Base-by-base conservation (phyloP, 2,329 filamentous ascomycete species). In the Dactylellina parvicollis region DNA sequence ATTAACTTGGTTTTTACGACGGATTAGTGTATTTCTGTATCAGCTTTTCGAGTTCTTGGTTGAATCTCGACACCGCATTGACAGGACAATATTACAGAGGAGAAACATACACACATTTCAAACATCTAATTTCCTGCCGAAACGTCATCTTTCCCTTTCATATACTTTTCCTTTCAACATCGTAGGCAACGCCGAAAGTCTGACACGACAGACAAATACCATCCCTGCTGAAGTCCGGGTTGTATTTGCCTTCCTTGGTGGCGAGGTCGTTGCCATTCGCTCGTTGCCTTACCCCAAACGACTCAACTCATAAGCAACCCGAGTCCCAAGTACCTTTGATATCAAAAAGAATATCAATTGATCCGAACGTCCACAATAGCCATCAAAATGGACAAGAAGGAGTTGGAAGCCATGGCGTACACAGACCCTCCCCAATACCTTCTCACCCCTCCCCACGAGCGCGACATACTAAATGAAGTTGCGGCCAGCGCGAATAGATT, bases 351-450 rank as follows among this genome's bases (percentile, higher is more conserved):
- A 44, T 20, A 62, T 62, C 44, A 18, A 49, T 30, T 47, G 36
- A 30, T 49, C n/a, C 20, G 26, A 46, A 34, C 28, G 47, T 54
- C 46, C 12, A 64, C 49, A 18, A 66, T 66, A 28, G n/a, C 20
- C 22, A n/a, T 60, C 44, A 69, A 54, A 54, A 69, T 69, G 64
- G 55, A 69, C 34, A 73, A 66, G 52, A 73, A 73, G 42, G 69
- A 73, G 40, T 30, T 66, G 16, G 69, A 73, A 52, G 54, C 54
- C 47, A 66, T 73, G 69, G 69, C 69, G 69, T 73, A 73, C 69
- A 65, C 44, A 47, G 69, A 60, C 54, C 69, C 69, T 73, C 69
- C 69, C 69, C 67, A 72, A 52, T 73, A 73, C 24, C 10, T 38
- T 36, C 55, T 73, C 40, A 66, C 40, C 32, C 69, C 69, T 59